A percentile compares a stretch with the other conserved stretches of the same genome.
These are phyloP conservation scores for Narthecium ossifragum DNA, from an alignment of 106 monocot species.

Conservation along the genomic window DNA sequence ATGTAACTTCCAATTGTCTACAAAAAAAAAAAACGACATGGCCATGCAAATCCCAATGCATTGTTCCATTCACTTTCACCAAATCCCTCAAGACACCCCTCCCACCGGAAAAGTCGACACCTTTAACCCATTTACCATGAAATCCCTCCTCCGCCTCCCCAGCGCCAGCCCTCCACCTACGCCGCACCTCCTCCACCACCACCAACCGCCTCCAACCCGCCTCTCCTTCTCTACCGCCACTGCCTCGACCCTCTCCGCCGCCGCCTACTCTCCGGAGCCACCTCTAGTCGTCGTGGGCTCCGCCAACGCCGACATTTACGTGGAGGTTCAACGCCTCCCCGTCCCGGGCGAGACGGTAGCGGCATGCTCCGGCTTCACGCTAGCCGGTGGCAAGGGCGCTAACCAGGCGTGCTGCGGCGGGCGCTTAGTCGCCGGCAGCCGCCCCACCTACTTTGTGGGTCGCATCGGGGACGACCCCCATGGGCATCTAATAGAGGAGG, in stretches of 20 bases:
- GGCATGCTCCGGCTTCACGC: conserved; percentile 52
- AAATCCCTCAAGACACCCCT: too few species aligned
- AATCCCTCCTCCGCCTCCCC: background rate
- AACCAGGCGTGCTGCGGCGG: conserved; percentile 96
- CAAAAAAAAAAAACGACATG: too few species aligned
- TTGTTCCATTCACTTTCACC: too few species aligned
- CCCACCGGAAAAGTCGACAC: background rate
- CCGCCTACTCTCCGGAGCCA: conserved; percentile 11
- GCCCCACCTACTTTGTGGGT: conserved; percentile 73
- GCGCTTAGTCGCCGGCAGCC: conserved; percentile 31
- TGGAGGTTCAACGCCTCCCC: conserved; percentile 80
- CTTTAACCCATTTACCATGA: background rate
- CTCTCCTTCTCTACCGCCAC: conserved; percentile 4
- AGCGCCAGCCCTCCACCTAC: background rate
- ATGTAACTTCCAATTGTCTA: too few species aligned
- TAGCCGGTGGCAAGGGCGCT: conserved; percentile 97
- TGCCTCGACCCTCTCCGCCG: conserved; percentile 1
- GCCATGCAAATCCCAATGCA: too few species aligned
- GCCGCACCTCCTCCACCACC: background rate
- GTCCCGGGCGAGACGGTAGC: conserved; percentile 66
- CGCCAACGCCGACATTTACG: conserved; percentile 99
- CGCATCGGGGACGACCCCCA: conserved; percentile 75
- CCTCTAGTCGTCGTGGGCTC: conserved; percentile 90
- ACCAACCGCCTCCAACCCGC: conserved; percentile 1
- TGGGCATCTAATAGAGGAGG: conserved; percentile 63